Evolutionary conservation across 2,329 filamentous ascomycete species (phyloP), one percentile per base, ranked within the genome.

Genomic region (Metarhizium sp.): DNA sequence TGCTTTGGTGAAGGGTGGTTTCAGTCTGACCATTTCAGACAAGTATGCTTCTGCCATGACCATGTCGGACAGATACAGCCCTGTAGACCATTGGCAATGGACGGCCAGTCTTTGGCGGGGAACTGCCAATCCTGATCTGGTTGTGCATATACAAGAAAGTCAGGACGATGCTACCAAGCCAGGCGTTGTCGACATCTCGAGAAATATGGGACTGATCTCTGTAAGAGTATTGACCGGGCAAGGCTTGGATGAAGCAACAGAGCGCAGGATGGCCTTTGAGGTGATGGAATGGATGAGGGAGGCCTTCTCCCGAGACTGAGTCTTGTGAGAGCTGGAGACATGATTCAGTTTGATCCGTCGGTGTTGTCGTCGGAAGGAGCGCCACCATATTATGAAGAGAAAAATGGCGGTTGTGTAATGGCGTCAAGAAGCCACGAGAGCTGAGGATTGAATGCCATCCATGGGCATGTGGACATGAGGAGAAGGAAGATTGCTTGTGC

Each of bases 61-160:
- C 1, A 90, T 95, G 61, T 75, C 78, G 18, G 91, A 95, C 66
- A 77, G 79, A 6, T 96, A 95, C 68, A 81, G 84, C 16, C 85
- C 88, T 0, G 79, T 88, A n/a, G 91, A 95, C 64, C 92, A 97
- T 72, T 97, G 92, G 91, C 88, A 95, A 69, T 97, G 92, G 92
- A 90, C 94, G 77, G 92, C 92, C 40, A 92, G 88, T 47, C 80
- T 96, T 25, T 97, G 92, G 92, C 85, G 92, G 10, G 90, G 90
- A 10, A 87, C 89, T 54, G 79, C 92, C 1, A 90, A 88, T 0
- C 84, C 92, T 0, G 92, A 97, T 69, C 73, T 92, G 49, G 87
- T 87, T 1, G 76, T 94, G 32, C 90, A 87, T 64, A 79, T 88
- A 18, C 78, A 75, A 63, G 62, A 67, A 42, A 62, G 63, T 49